These are phyloP conservation scores for Porphyridium purpureum DNA, from an alignment of 23 red algal genomes.

Conservation along the genomic window DNA sequence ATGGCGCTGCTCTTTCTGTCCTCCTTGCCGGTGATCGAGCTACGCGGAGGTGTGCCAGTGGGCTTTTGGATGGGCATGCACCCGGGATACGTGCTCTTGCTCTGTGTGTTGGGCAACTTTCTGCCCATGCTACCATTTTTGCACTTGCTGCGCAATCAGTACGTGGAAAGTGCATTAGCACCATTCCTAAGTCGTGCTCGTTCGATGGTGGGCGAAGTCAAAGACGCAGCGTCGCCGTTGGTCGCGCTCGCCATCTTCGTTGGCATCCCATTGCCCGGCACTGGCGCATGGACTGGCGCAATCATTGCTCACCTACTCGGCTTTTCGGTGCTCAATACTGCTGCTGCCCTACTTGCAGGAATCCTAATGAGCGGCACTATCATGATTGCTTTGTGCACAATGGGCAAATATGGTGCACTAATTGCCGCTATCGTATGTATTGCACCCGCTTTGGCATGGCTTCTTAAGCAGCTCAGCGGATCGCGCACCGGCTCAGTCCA, in stretches of 20 bases:
- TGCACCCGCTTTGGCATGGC: no score
- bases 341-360: slow-evolving; percentile 34
- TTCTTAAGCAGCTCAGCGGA: no score
- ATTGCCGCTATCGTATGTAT: no score
- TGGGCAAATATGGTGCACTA: no score
- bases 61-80: slow-evolving; percentile 60
- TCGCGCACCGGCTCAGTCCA: no score
- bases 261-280: slow-evolving; percentile 81
- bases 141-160: slow-evolving; percentile 11
- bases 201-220: slow-evolving; percentile 17
- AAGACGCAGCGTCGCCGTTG: slow-evolving; percentile 4
- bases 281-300: slow-evolving; percentile 81
- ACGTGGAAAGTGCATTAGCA: slow-evolving; percentile 19
- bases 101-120: slow-evolving; percentile 66
- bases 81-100: slow-evolving; percentile 22
- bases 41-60: slow-evolving; percentile 71
- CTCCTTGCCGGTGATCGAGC: slow-evolving; percentile 76
- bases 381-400: slow-evolving; percentile 26
- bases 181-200: slow-evolving; percentile 33
- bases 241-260: slow-evolving; percentile 83
- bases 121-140: slow-evolving; percentile 51
- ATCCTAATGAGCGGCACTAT: slow-evolving; percentile 58
- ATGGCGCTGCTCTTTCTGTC: no score
- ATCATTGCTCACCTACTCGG: slow-evolving; percentile 56
- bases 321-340: slow-evolving; percentile 23